Base-by-base conservation (phyloP, 1,284 basidiomycete species). In the Cystobasidium sp. region DNA sequence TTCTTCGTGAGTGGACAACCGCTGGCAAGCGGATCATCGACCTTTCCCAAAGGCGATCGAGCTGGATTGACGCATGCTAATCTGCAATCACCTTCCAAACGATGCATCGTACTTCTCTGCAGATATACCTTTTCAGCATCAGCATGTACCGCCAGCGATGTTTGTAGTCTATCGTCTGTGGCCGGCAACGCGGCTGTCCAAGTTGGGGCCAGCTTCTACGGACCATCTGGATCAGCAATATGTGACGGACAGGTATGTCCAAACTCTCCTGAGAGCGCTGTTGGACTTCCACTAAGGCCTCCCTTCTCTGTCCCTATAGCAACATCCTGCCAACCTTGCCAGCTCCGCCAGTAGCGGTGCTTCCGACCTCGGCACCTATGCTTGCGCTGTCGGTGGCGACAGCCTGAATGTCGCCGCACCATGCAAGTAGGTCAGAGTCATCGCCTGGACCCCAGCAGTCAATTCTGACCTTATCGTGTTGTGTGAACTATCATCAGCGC, bases 41-140 rank as follows among this genome's bases (percentile, higher is more conserved):
- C 39, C n/a, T 43, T 22, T 18, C 41, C 22, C 12, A 9, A 68
- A 46, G 64, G 24, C 44, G 64, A 66, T 66, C 64, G 64, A 53
- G 49, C 20, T 39, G 55, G 31, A 31, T 31, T 31, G 31, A 31
- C 31, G 31, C 31, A 31, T 31, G 31, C 31, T 31, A 31, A 31
- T 31, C 31, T 31, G 31, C 16, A 51, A 51, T 51, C 49, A 51
- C 49, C 2, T 51, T 51, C 20, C 53, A 37, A 37, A 10, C 12
- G 12, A 12, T 22, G 51, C 6, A 2, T 49, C 41, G 8, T 14
- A 24, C 10, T 8, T 22, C 6, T 49, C 7, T 18, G 39, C 61
- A 71, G 69, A 46, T 71, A 71, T 41, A 71, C 69, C 47, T 71
- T 71, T 51, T 51, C 58, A 9, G 69, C 58, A 43, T 63, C 59